Percentiles rank a stretch among this genome's conserved stretches.
Evolutionary conservation across 805 yeast species (phyloP).

Genomic region (Kluyveromyces lactis): DNA sequence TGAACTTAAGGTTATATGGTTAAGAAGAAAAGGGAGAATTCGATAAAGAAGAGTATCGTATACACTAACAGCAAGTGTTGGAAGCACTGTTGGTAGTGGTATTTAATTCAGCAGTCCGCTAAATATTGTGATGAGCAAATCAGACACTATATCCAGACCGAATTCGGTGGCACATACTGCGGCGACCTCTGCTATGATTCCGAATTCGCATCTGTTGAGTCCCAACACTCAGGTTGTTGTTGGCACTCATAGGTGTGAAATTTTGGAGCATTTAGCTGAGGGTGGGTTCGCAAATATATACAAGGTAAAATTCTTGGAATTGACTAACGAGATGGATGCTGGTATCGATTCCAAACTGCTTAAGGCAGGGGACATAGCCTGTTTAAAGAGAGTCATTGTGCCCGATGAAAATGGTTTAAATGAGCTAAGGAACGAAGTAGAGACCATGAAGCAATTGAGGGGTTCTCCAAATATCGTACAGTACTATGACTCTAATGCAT

Average conservation of each 20-base stretch:
- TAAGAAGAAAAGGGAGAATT: no score
- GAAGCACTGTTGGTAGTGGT: no score
- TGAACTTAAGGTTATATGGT: no score
- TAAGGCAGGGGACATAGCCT: slow-evolving; percentile 44
- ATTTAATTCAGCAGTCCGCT: not conserved
- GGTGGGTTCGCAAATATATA: slow-evolving; percentile 83
- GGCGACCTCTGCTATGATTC: slow-evolving; percentile 1
- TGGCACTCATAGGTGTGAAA: slow-evolving; percentile 50
- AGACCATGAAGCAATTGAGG: slow-evolving; percentile 59
- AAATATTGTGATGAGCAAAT: not conserved
- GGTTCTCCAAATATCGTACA: slow-evolving; percentile 53
- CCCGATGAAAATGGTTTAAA: slow-evolving; percentile 61
- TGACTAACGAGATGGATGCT: slow-evolving; percentile 17
- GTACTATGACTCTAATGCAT: slow-evolving; percentile 72
- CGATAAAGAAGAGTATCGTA: no score
- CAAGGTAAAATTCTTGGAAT: slow-evolving; percentile 42
- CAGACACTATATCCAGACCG: slow-evolving; percentile 1
- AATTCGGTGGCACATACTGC: slow-evolving; percentile 2
- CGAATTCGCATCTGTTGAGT: slow-evolving; percentile 8
- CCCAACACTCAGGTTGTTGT: slow-evolving; percentile 52
- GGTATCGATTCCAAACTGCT: slow-evolving; percentile 23
- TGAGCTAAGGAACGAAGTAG: slow-evolving; percentile 65
- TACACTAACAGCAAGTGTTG: no score
- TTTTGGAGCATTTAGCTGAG: slow-evolving; percentile 51
- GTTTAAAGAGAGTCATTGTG: slow-evolving; percentile 67